Conservation (phyloP, 169 alveolate species). For the Cryptosporidium muris region DNA sequence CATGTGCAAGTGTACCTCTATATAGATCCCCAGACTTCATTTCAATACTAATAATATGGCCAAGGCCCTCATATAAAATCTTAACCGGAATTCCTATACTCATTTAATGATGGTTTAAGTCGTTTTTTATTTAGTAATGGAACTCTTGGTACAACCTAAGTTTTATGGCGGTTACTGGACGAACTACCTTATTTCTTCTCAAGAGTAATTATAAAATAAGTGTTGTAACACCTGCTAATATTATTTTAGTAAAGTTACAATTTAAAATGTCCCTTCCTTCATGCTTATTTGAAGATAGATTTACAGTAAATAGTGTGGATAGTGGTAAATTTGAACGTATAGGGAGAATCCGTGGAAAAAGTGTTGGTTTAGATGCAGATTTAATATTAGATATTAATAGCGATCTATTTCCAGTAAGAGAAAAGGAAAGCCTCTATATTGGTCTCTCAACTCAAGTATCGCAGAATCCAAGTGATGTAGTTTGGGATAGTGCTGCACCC, state of each 20-base stretch:
- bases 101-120: slow-evolving; percentile 76
- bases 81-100: slow-evolving; percentile 96
- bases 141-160: background rate
- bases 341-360: slow-evolving; percentile 86
- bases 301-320: slow-evolving; percentile 85
- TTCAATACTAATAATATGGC: slow-evolving; percentile 98
- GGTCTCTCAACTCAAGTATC: slow-evolving; percentile 77
- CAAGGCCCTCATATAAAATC: slow-evolving; percentile 97
- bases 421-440: slow-evolving; percentile 75
- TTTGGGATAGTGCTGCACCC: slow-evolving; percentile 68
- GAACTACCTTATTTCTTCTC: too few relatives aligned
- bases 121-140: background rate
- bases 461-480: slow-evolving; percentile 13
- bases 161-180: slow-evolving; percentile 21
- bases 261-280: slow-evolving; percentile 54
- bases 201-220: too few relatives aligned
- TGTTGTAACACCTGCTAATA: too few relatives aligned
- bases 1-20: slow-evolving; percentile 94
- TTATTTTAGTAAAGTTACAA: too few relatives aligned
- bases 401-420: slow-evolving; percentile 86
- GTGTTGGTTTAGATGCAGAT: slow-evolving; percentile 92
- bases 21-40: slow-evolving; percentile 93
- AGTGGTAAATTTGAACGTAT: slow-evolving; percentile 89
- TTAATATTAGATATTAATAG: slow-evolving; percentile 86
- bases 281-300: slow-evolving; percentile 88